Evolutionary conservation across 345 rosid genomes (phyloP), one percentile per base, ranked within the genome.

Genomic region (Murraya koenigii): DNA sequence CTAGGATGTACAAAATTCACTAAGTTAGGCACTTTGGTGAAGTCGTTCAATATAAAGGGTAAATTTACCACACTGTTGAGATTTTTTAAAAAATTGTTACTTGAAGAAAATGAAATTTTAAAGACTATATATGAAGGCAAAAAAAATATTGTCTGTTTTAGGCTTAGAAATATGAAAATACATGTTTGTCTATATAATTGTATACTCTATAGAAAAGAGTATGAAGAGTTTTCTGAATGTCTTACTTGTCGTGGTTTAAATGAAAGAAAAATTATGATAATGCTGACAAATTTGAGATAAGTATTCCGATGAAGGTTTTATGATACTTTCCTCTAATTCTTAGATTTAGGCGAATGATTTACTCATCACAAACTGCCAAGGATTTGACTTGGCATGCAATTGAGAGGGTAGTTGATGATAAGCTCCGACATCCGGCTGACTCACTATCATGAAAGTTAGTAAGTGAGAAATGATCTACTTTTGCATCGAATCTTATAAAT

Each of bases 181-280:
- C 39, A 38, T 0, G 39, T 6, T 38, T 38, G 39, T 6, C 39
- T 0, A 38, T 2, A 38, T 38, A 6, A 38, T 38, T 38, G 8
- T 38, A 5, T 38, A 38, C 39, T 38, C 39, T 38, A 38, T 7
- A 38, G 8, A 80, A 38, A 77, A 85, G 0, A 80, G 52, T 33
- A 85, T 81, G 3, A 79, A 70, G 17, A 66, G 54, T 20, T 71
- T 22, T 25, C 75, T 74, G 52, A 81, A 80, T 61, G 10, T 44
- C 66, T 19, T 82, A 47, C 83, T 83, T 82, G 14, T 39, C 36
- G 6, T 72, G 75, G 82, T 83, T 80, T 22, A 66, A 77, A 20
- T 75, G 80, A 6, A 79, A 79, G 54, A 82, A 82, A 49, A 82
- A 68, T 22, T 20, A 82, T 7, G 85, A 80, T 11, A 3, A 1